A percentile compares a stretch with the other conserved stretches of the same genome.
Evolutionary conservation across 768 basidiomycete genomes (phyloP).

Genomic region (Lyophyllum semitale): DNA sequence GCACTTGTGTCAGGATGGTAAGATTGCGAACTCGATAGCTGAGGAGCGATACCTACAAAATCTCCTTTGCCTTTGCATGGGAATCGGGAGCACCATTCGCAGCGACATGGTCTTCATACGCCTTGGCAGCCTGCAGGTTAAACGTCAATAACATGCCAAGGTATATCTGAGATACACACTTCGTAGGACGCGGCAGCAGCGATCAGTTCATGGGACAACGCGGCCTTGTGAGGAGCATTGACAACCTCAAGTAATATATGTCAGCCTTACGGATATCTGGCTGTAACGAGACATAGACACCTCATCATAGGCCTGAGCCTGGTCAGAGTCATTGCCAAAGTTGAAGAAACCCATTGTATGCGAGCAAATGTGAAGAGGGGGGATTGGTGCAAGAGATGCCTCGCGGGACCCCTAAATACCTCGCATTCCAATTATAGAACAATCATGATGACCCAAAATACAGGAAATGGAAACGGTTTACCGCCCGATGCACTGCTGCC

Average conservation of each 20-base stretch:
- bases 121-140: slow-evolving; percentile 55
- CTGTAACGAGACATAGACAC: slow-evolving; percentile 20
- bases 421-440: no score
- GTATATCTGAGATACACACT: slow-evolving; percentile 28
- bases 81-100: slow-evolving; percentile 47
- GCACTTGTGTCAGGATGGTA: slow-evolving; percentile 34
- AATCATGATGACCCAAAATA: no score
- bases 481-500: no score
- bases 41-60: slow-evolving; percentile 31
- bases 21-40: neutral
- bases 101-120: slow-evolving; percentile 56
- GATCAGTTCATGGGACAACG: slow-evolving; percentile 66
- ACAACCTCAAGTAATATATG: slow-evolving; percentile 35
- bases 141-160: neutral
- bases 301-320: slow-evolving; percentile 42
- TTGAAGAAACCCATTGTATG: slow-evolving; percentile 44
- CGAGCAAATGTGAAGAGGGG: slow-evolving; percentile 12
- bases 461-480: no score
- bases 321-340: slow-evolving; percentile 40
- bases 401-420: neutral
- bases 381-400: neutral
- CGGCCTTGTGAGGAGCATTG: slow-evolving; percentile 56
- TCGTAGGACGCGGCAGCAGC: slow-evolving; percentile 69
- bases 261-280: neutral
- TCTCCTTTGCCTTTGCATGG: slow-evolving; percentile 62